Evolutionary conservation across 2,329 filamentous ascomycete species (phyloP).

Genomic region (Massarina eburnea): DNA sequence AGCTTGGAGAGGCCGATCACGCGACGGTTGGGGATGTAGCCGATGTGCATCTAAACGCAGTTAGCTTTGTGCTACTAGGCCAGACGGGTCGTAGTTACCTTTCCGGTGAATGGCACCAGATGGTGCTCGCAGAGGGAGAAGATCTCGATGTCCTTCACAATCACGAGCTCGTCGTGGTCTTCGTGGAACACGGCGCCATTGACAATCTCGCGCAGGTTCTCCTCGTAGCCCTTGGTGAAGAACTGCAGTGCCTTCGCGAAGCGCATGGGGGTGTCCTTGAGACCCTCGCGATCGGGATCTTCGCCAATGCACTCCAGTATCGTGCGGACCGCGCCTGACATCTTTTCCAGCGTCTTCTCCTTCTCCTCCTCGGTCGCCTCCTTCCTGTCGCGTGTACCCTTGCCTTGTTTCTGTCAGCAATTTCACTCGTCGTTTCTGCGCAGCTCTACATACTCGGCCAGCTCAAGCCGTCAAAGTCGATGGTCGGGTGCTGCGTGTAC

Average conservation of each 20-base stretch:
- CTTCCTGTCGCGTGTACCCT: slow-evolving; percentile 64
- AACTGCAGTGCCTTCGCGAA: slow-evolving; percentile 96
- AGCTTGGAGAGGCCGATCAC: slow-evolving; percentile 96
- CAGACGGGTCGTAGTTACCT: slow-evolving; percentile 59
- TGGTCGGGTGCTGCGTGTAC: slow-evolving; percentile 53
- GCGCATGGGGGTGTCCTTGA: slow-evolving; percentile 71
- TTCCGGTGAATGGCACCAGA: slow-evolving; percentile 92
- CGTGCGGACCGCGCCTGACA: slow-evolving; percentile 64
- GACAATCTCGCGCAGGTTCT: slow-evolving; percentile 88
- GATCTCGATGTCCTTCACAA: slow-evolving; percentile 96
- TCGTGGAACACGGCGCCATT: slow-evolving; percentile 95
- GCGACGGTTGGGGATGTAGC: slow-evolving; percentile 88
- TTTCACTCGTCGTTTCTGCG: background rate
- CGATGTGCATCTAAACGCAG: slow-evolving; percentile 83
- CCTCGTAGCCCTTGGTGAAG: slow-evolving; percentile 95
- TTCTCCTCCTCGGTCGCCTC: slow-evolving; percentile 62
- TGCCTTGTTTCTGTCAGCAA: slow-evolving; percentile 45
- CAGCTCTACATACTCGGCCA: slow-evolving; percentile 50
- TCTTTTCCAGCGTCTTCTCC: slow-evolving; percentile 58
- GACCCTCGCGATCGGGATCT: slow-evolving; percentile 64
- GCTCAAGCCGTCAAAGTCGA: slow-evolving; percentile 59
- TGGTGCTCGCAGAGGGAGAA: slow-evolving; percentile 97
- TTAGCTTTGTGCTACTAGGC: slow-evolving; percentile 9
- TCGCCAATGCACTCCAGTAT: slow-evolving; percentile 68
- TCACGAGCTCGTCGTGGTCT: slow-evolving; percentile 94